Conservation (phyloP, 176 grass and related monocot species). For the Musa troglodytarum region DNA sequence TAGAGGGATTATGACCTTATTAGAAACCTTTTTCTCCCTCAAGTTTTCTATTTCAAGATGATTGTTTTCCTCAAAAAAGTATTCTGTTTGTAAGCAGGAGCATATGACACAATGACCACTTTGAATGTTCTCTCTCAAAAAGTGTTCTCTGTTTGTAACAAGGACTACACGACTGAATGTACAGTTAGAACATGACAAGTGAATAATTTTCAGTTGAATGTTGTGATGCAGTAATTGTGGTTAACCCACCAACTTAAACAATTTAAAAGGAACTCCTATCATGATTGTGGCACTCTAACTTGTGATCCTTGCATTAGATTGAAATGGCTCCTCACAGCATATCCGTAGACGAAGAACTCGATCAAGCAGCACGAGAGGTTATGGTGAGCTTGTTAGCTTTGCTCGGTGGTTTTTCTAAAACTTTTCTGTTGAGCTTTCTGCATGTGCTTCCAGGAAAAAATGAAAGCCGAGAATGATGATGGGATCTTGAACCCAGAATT, state of each 20-base stretch:
- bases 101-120: too few species aligned
- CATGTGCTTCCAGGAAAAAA: constrained; percentile 45
- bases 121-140: too few species aligned
- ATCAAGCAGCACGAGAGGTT: constrained; percentile 72
- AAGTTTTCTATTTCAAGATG: too few species aligned
- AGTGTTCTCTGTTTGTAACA: too few species aligned
- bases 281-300: not conserved
- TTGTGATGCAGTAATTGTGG: not conserved
- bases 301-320: constrained; percentile 33
- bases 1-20: too few species aligned
- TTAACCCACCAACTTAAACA: not conserved
- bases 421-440: not conserved
- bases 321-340: constrained; percentile 54
- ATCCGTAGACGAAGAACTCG: constrained; percentile 86
- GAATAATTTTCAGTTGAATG: not conserved
- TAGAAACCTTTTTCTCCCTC: too few species aligned
- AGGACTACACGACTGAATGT: too few species aligned
- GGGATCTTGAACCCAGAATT: constrained; percentile 38
- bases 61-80: too few species aligned
- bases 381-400: constrained; percentile 34
- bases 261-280: not conserved
- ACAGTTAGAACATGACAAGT: too few species aligned
- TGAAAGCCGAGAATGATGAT: constrained; percentile 44
- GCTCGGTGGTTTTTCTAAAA: not conserved
- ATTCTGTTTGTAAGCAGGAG: too few species aligned